Conservation (phyloP, 208 protist species). For the Crithidia expoeki region DNA sequence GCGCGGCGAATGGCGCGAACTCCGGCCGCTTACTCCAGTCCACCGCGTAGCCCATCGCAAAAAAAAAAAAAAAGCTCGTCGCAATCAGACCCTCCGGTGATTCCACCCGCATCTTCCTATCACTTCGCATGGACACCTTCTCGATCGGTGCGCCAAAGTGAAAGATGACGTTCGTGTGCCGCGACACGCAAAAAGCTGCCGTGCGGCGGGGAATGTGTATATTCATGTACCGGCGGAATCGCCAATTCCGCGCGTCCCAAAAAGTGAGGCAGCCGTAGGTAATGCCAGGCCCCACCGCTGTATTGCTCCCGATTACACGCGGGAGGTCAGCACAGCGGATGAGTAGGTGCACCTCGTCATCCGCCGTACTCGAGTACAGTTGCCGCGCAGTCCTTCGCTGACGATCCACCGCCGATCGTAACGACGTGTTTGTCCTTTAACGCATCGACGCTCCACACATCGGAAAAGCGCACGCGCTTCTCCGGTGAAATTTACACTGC, state of each 20-base stretch:
- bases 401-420: constrained; percentile 23
- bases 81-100: constrained; percentile 3
- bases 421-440: constrained; percentile 11
- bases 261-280: constrained; percentile 20
- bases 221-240: constrained; percentile 15
- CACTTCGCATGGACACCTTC: not conserved
- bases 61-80: constrained; percentile 9
- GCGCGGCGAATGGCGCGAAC: constrained; percentile 14
- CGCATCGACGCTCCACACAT: constrained; percentile 7
- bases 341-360: constrained; percentile 22
- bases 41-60: constrained; percentile 18
- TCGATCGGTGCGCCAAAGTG: constrained; percentile 14
- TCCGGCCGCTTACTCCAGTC: constrained; percentile 20
- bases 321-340: constrained; percentile 11
- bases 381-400: constrained; percentile 14
- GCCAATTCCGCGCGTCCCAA: constrained; percentile 17
- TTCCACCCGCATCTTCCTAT: constrained; percentile 9
- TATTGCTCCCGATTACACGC: constrained; percentile 26
- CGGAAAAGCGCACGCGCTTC: constrained; percentile 13
- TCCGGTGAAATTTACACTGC: constrained; percentile 6
- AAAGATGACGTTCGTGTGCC: constrained; percentile 15
- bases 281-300: not conserved
- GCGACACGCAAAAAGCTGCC: constrained; percentile 19
- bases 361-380: constrained; percentile 19
- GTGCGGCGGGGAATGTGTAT: constrained; percentile 21